Evolutionary conservation across 148 eudicot genomes (phyloP).

Genomic region (Chenopodium quinoa): DNA sequence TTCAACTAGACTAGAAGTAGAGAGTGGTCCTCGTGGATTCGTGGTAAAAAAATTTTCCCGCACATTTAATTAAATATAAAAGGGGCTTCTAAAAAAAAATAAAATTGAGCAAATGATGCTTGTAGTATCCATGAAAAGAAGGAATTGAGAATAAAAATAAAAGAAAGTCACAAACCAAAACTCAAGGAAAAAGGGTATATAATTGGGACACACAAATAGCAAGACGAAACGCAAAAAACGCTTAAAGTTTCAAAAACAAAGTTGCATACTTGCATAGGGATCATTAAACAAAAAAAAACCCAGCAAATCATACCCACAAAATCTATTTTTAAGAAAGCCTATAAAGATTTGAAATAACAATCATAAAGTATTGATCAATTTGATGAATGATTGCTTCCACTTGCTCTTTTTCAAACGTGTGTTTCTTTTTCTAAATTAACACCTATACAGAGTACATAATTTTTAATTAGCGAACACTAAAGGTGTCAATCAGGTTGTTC

Average conservation of each 20-base stretch:
- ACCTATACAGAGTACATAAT: too few species aligned
- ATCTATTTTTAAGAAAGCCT: not conserved
- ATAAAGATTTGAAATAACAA: slow-evolving; percentile 5
- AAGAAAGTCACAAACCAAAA: not conserved
- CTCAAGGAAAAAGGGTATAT: slow-evolving; percentile 10
- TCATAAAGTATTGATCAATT: slow-evolving; percentile 14
- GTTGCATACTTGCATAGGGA: slow-evolving; percentile 17
- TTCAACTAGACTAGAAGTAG: not conserved
- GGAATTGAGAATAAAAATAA: not conserved
- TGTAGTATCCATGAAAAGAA: not conserved
- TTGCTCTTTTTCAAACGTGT: not conserved
- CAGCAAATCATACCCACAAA: slow-evolving; percentile 6
- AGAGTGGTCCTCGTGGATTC: too few species aligned
- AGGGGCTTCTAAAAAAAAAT: too few species aligned
- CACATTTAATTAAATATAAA: too few species aligned
- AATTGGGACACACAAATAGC: slow-evolving; percentile 6
- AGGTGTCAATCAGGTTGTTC: too few species aligned
- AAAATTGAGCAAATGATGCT: not conserved
- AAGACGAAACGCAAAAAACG: slow-evolving; percentile 3
- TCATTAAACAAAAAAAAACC: slow-evolving; percentile 13
- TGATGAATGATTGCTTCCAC: slow-evolving; percentile 16
- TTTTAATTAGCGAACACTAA: too few species aligned
- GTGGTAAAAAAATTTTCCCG: too few species aligned
- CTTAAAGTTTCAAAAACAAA: not conserved
- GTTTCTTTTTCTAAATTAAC: too few species aligned